These are phyloP conservation scores for Beauveria varroae DNA, from an alignment of 2,329 filamentous ascomycete genomes.

Conservation along the genomic window DNA sequence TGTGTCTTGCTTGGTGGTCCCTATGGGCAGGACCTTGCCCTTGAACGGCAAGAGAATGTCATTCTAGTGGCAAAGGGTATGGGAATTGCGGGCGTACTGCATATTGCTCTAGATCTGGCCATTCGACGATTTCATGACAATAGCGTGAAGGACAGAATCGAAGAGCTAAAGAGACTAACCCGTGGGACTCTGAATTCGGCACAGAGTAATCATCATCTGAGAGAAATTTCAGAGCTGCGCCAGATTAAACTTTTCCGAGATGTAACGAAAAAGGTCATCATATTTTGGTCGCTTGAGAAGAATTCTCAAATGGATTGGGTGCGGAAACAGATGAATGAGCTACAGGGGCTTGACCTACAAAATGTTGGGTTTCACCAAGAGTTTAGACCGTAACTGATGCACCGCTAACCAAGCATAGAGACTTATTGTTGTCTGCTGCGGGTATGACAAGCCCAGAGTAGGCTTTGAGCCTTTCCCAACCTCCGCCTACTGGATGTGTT, in stretches of 20 bases:
- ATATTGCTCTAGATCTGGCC: not conserved
- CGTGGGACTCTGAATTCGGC: not conserved
- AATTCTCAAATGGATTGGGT: not conserved
- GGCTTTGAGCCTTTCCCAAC: not conserved
- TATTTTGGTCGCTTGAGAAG: not conserved
- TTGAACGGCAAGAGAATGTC: not conserved
- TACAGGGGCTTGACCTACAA: not conserved
- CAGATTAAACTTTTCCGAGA: not conserved
- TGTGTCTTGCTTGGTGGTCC: not conserved
- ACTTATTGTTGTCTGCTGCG: not conserved
- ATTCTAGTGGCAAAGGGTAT: not conserved
- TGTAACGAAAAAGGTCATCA: not conserved
- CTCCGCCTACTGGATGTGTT: not conserved
- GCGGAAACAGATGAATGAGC: not conserved
- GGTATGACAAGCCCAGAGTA: too few relatives aligned
- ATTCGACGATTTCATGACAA: not conserved
- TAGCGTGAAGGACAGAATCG: not conserved
- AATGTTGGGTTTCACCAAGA: not conserved
- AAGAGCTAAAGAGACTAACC: not conserved
- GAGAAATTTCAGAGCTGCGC: not conserved
- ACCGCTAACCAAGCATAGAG: not conserved
- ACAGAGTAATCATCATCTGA: not conserved
- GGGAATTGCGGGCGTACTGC: not conserved
- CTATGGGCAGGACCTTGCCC: not conserved
- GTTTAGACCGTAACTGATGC: not conserved